phyloP scores from a whole-genome alignment of 1,139 yeast species.

The Hansenula anomala region DNA sequence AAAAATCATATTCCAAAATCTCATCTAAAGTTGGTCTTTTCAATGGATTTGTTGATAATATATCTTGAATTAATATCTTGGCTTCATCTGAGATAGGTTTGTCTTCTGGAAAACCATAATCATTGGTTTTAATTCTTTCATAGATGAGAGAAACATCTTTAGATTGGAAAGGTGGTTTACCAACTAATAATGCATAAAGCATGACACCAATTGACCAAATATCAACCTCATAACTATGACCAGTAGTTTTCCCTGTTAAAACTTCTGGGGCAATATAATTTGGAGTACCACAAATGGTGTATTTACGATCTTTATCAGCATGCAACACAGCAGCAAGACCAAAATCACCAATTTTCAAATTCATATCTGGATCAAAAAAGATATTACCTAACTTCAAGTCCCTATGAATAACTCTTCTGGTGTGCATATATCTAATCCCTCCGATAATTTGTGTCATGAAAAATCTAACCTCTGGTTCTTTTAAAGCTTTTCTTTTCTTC shows the following conservation, averaged over 20 bases:
- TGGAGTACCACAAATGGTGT: constrained; percentile 96
- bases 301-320: constrained; percentile 66
- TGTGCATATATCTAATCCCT: constrained; percentile 88
- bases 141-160: constrained; percentile 92
- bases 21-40: constrained; percentile 79
- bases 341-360: constrained; percentile 91
- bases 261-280: constrained; percentile 98
- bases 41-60: constrained; percentile 74
- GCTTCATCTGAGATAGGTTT: constrained; percentile 70
- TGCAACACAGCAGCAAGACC: constrained; percentile 91
- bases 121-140: constrained; percentile 83
- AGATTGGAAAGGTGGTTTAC: constrained; percentile 97
- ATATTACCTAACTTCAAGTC: constrained; percentile 93
- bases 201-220: constrained; percentile 97
- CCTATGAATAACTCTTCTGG: constrained; percentile 91
- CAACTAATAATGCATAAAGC: constrained; percentile 85
- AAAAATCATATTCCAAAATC: constrained; percentile 79
- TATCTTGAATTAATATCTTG: constrained; percentile 59
- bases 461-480: constrained; percentile 88
- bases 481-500: constrained; percentile 72
- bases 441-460: constrained; percentile 93
- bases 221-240: constrained; percentile 93
- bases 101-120: constrained; percentile 76
- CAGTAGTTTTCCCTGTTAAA: constrained; percentile 78
- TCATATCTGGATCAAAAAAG: constrained; percentile 89